Conservation (phyloP, 208 protist species). For the Cochliopodium minus region DNA sequence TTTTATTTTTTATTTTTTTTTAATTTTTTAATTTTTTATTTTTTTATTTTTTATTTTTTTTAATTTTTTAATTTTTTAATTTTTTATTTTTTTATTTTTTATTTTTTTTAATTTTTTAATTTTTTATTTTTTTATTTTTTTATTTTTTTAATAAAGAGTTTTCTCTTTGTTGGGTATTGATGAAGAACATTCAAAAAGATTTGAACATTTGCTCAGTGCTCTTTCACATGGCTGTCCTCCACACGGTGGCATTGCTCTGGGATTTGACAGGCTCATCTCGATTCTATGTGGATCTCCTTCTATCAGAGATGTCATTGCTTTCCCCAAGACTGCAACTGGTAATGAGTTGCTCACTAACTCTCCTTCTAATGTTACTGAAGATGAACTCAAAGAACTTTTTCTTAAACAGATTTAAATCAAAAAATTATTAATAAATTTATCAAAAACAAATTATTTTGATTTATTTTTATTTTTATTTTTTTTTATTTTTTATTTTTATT, state of each 20-base stretch:
- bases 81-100: too few relatives aligned
- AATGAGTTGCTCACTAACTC: constrained; percentile 34
- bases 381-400: constrained; percentile 23
- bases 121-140: too few relatives aligned
- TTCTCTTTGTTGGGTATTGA: constrained; percentile 8
- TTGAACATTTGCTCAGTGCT: constrained; percentile 28
- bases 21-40: too few relatives aligned
- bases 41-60: too few relatives aligned
- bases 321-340: constrained; percentile 45
- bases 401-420: constrained; percentile 3
- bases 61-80: too few relatives aligned
- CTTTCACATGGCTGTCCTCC: constrained; percentile 39
- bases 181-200: constrained; percentile 14
- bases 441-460: not conserved
- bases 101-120: too few relatives aligned
- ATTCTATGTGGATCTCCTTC: constrained; percentile 13
- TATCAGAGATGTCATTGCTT: constrained; percentile 55
- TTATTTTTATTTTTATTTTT: not conserved
- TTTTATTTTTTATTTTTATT: too few relatives aligned
- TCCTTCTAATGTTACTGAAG: constrained; percentile 11
- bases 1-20: too few relatives aligned
- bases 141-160: too few relatives aligned
- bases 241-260: constrained; percentile 34
- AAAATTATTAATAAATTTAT: not conserved
- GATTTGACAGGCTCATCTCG: constrained; percentile 42